phyloP scores from a whole-genome alignment of 1,139 yeast species.

The Lodderomyces margitis region DNA sequence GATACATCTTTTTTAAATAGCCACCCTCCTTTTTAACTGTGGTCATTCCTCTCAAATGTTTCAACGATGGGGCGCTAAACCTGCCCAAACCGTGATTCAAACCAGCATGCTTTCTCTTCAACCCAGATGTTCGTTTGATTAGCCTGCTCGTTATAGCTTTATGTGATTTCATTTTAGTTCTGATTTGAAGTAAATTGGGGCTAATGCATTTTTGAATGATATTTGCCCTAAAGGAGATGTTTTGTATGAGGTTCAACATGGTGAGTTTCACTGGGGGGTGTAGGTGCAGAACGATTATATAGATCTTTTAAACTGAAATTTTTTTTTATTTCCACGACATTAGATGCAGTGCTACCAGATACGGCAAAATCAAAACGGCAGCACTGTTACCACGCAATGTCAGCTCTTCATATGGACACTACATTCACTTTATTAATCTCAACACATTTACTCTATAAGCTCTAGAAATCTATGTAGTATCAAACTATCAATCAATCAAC shows the following conservation, averaged over 20 bases:
- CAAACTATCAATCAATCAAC: conserved; percentile 15
- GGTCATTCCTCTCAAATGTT: conserved; percentile 62
- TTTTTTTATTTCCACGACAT: too few relatives aligned
- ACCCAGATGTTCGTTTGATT: conserved; percentile 58
- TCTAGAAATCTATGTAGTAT: neutral
- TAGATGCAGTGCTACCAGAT: neutral
- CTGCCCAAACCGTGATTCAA: conserved; percentile 94
- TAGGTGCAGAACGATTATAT: neutral
- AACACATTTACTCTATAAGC: neutral
- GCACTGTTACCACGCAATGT: too few relatives aligned
- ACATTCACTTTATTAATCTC: too few relatives aligned
- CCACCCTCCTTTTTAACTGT: conserved; percentile 52
- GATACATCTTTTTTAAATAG: conserved; percentile 28
- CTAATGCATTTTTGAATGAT: conserved; percentile 1
- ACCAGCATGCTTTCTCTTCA: conserved; percentile 71
- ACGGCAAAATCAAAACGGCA: too few relatives aligned
- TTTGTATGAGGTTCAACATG: neutral
- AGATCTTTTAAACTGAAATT: neutral
- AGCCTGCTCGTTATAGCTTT: conserved; percentile 82
- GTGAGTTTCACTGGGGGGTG: neutral
- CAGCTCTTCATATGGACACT: too few relatives aligned
- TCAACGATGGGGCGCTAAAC: conserved; percentile 66
- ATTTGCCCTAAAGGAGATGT: neutral
- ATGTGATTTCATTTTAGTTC: conserved; percentile 61
- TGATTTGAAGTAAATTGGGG: conserved; percentile 27